phyloP scores from a whole-genome alignment of 768 basidiomycete genomes.

The Lentinula aciculospora region DNA sequence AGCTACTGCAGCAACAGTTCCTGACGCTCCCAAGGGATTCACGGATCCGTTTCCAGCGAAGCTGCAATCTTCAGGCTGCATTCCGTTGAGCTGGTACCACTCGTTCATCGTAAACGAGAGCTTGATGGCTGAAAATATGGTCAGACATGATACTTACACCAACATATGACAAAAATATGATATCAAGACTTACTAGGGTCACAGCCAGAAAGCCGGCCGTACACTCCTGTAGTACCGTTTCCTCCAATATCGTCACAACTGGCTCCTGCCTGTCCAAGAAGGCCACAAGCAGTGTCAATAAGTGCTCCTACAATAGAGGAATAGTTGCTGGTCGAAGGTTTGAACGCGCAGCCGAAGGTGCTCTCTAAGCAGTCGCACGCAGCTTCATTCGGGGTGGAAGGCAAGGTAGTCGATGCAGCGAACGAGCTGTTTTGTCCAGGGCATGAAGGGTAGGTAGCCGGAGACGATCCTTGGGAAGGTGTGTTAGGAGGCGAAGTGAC shows the following conservation, averaged over 20 bases:
- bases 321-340: slow-evolving; percentile 55
- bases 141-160: slow-evolving; percentile 5
- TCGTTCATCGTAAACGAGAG: slow-evolving; percentile 79
- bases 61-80: slow-evolving; percentile 59
- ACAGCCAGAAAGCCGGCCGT: slow-evolving; percentile 73
- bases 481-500: slow-evolving; percentile 48
- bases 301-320: slow-evolving; percentile 54
- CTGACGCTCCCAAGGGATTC: slow-evolving; percentile 48
- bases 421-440: slow-evolving; percentile 55
- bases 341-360: slow-evolving; percentile 70
- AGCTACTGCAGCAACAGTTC: slow-evolving; percentile 40
- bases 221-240: slow-evolving; percentile 68
- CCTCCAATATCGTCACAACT: slow-evolving; percentile 67
- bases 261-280: slow-evolving; percentile 56
- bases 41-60: slow-evolving; percentile 84
- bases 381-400: slow-evolving; percentile 76
- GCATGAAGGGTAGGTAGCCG: slow-evolving; percentile 57
- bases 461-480: slow-evolving; percentile 38
- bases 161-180: too few relatives aligned
- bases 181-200: slow-evolving; percentile 49
- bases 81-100: slow-evolving; percentile 63
- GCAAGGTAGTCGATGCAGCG: slow-evolving; percentile 63
- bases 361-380: slow-evolving; percentile 75
- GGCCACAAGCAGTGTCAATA: slow-evolving; percentile 68
- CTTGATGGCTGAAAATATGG: slow-evolving; percentile 55